phyloP scores from a whole-genome alignment of 768 basidiomycete genomes.

The Agaricus blazei region DNA sequence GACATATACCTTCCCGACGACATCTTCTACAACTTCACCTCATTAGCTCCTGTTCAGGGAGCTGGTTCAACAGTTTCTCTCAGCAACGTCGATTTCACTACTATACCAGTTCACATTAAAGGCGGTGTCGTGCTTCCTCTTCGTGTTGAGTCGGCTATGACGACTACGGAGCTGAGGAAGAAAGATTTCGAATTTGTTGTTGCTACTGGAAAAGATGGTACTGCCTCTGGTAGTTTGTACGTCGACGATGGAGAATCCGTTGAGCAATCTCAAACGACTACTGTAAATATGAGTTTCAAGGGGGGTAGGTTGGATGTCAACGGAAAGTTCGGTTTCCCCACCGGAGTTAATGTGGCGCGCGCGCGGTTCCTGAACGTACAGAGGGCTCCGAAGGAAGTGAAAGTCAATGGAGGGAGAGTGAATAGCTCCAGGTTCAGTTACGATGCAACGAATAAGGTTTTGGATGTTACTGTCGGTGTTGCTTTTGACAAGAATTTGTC shows the following conservation, averaged over 20 bases:
- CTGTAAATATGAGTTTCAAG: constrained; percentile 27
- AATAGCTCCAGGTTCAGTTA: constrained; percentile 21
- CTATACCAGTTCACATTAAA: constrained; percentile 60
- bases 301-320: constrained; percentile 25
- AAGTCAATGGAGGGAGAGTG: constrained; percentile 23
- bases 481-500: constrained; percentile 10
- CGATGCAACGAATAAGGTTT: constrained; percentile 33
- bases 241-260: constrained; percentile 62
- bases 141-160: constrained; percentile 51
- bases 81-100: constrained; percentile 43
- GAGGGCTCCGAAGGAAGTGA: constrained; percentile 23
- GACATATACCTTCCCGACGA: constrained; percentile 59
- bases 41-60: constrained; percentile 44
- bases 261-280: constrained; percentile 24
- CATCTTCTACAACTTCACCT: constrained; percentile 60
- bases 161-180: constrained; percentile 48
- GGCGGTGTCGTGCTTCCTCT: constrained; percentile 58
- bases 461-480: constrained; percentile 40
- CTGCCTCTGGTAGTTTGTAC: constrained; percentile 50
- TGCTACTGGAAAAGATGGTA: constrained; percentile 49
- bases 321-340: constrained; percentile 31
- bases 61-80: constrained; percentile 39
- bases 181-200: constrained; percentile 60
- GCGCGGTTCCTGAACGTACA: constrained; percentile 35
- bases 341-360: constrained; percentile 30